phyloP scores from a whole-genome alignment of 2,329 filamentous ascomycete species.

The Ophiosphaerella korrae region DNA sequence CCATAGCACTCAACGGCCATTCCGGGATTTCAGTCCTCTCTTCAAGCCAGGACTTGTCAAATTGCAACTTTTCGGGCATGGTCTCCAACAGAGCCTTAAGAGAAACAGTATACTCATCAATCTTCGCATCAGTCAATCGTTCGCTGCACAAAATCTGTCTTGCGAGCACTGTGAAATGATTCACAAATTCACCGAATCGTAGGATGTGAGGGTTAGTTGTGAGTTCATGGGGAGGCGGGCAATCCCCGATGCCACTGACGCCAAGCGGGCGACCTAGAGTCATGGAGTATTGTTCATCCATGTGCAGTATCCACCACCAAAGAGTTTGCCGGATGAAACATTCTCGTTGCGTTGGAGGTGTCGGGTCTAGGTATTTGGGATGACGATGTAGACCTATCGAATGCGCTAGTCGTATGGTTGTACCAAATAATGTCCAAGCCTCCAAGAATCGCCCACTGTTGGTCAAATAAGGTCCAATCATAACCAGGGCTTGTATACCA shows the following conservation, averaged over 20 bases:
- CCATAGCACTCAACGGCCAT: constrained; percentile 54
- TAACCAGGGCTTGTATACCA: constrained; percentile 53
- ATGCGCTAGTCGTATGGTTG: constrained; percentile 56
- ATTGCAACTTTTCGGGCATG: constrained; percentile 54
- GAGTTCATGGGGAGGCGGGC: constrained; percentile 52
- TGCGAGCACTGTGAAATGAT: constrained; percentile 55
- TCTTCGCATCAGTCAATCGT: constrained; percentile 49
- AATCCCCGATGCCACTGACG: constrained; percentile 57
- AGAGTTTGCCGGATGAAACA: constrained; percentile 51
- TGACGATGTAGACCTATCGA: constrained; percentile 57
- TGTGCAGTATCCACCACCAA: constrained; percentile 61
- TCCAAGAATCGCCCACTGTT: constrained; percentile 57
- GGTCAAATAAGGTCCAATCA: constrained; percentile 56
- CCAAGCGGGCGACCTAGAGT: constrained; percentile 56
- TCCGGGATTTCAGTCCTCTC: constrained; percentile 48
- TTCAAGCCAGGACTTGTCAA: constrained; percentile 53
- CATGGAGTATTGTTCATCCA: constrained; percentile 58
- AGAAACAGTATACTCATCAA: constrained; percentile 55
- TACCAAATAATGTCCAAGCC: constrained; percentile 57
- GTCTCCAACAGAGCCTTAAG: constrained; percentile 52
- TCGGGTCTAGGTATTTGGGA: constrained; percentile 52
- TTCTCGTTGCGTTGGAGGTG: constrained; percentile 48
- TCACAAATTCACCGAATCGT: constrained; percentile 53
- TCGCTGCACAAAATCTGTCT: constrained; percentile 54
- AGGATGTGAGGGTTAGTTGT: constrained; percentile 52